Base-by-base conservation (phyloP, 345 rosid genomes). In the Physaria fendleri region DNA sequence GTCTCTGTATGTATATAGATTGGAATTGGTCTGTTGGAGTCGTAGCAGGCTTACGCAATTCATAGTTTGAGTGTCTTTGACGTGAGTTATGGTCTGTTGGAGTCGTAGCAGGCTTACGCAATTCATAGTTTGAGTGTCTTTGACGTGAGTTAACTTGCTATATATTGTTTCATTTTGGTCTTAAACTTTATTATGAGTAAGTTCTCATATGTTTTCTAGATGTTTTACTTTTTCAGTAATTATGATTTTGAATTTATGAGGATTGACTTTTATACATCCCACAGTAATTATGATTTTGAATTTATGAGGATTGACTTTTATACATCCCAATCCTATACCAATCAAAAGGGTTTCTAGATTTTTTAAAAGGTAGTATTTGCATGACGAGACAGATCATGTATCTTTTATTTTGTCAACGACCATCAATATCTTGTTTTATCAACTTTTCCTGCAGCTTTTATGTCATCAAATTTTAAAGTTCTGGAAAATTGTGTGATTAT, bases 331-430 rank as follows among this genome's bases (percentile, higher is more conserved):
- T 45, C 23, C 15, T 13, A 44, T 55, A 29, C 62, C n/a, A n/a
- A n/a, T 34, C 38, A 44, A 48, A 11, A 15, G n/a, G 23, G 24
- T 6, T 33, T 43, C 14, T 4, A 48, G 24, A 35, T n/a, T 46
- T n/a, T 46, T 11, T 8, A 1, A 8, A 35, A 47, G 27, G 27
- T 24, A 7, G 15, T 16, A 34, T 37, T 61, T 35, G 56, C 47
- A 48, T 61, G 56, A 39, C 15, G 29, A 39, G 41, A 28, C 27
- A 17, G 58, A 12, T 1, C 6, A 48, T 12, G 22, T 7, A 48
- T 47, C 49, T 57, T 29, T 39, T 14, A 16, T 48, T 38, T 57
- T 66, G 51, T 57, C 59, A 66, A 48, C 64, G 39, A 35, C 2
- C 41, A 35, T 20, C 13, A 32, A 20, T 3, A 20, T 45, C 2